A percentile compares a stretch with the other conserved stretches of the same genome.
These are phyloP conservation scores for Cubamyces lactineus DNA, from an alignment of 768 basidiomycete genomes.

Conservation along the genomic window DNA sequence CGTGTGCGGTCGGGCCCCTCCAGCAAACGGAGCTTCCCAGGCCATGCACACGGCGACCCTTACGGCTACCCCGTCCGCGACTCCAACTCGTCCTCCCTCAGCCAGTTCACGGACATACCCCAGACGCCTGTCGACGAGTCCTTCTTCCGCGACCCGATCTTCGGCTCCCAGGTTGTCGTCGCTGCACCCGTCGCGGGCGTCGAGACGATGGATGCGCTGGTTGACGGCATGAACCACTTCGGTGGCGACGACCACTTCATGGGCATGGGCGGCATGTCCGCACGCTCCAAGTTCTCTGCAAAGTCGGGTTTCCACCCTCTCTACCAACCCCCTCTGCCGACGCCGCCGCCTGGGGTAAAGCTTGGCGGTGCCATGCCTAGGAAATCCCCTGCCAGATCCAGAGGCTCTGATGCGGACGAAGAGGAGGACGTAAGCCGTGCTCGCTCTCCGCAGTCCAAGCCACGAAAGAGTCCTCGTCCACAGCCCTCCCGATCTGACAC, in stretches of 20 bases:
- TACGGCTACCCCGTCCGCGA: conserved; percentile 47
- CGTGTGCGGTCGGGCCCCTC: conserved; percentile 22
- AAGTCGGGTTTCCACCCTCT: conserved; percentile 71
- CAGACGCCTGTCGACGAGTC: conserved; percentile 62
- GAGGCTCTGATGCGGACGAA: conserved; percentile 61
- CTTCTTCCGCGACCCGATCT: conserved; percentile 32
- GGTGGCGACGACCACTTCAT: conserved; percentile 58
- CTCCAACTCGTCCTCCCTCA: conserved; percentile 69
- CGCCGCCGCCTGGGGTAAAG: conserved; percentile 77
- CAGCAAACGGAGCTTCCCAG: conserved; percentile 9
- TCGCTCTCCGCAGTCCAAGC: conserved; percentile 14
- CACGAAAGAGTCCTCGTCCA: conserved; percentile 5
- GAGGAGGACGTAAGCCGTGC: conserved; percentile 35
- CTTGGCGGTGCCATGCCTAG: conserved; percentile 51
- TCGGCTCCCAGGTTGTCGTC: conserved; percentile 55
- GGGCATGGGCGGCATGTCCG: conserved; percentile 43
- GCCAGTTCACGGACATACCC: conserved; percentile 70
- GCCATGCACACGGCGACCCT: conserved; percentile 14
- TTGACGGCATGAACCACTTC: conserved; percentile 84
- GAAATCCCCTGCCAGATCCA: conserved; percentile 35
- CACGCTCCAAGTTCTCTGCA: conserved; percentile 52
- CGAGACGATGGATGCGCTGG: conserved; percentile 86
- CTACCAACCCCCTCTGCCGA: conserved; percentile 82
- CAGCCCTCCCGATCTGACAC: conserved; percentile 10
- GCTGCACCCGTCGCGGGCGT: conserved; percentile 79